Evolutionary conservation across 1,284 basidiomycete species (phyloP).

Genomic region (Irpex lacteus): DNA sequence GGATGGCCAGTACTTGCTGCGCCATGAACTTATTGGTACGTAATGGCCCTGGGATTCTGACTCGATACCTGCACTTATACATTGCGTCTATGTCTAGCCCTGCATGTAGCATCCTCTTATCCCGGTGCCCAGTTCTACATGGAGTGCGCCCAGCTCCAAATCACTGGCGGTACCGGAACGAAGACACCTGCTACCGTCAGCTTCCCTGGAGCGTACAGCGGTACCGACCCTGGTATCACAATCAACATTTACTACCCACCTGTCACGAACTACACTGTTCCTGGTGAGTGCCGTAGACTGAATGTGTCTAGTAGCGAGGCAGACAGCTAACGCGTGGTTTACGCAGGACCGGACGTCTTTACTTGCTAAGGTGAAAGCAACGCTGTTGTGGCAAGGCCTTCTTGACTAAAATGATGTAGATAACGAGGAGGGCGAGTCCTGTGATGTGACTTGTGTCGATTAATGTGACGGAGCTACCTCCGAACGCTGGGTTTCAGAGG

Average conservation of each 20-base stretch:
- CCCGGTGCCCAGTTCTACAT: slow-evolving; percentile 55
- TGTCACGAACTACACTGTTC: slow-evolving; percentile 12
- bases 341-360: background rate
- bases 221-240: slow-evolving; percentile 16
- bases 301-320: background rate
- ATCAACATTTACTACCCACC: slow-evolving; percentile 12
- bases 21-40: slow-evolving; percentile 50
- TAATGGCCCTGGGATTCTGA: background rate
- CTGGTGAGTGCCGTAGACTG: background rate
- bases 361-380: background rate
- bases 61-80: background rate
- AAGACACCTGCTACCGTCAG: slow-evolving; percentile 42
- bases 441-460: background rate
- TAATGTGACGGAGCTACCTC: too few relatives aligned
- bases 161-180: slow-evolving; percentile 46
- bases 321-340: background rate
- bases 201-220: slow-evolving; percentile 19
- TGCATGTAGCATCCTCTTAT: slow-evolving; percentile 41
- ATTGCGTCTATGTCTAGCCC: slow-evolving; percentile 25
- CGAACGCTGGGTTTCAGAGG: background rate
- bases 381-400: too few relatives aligned
- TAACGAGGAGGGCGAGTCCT: background rate
- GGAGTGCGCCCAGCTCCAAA: slow-evolving; percentile 50
- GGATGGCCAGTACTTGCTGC: slow-evolving; percentile 49
- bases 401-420: too few relatives aligned